phyloP scores from a whole-genome alignment of 345 rosid genomes.

The Linum lewisii region DNA sequence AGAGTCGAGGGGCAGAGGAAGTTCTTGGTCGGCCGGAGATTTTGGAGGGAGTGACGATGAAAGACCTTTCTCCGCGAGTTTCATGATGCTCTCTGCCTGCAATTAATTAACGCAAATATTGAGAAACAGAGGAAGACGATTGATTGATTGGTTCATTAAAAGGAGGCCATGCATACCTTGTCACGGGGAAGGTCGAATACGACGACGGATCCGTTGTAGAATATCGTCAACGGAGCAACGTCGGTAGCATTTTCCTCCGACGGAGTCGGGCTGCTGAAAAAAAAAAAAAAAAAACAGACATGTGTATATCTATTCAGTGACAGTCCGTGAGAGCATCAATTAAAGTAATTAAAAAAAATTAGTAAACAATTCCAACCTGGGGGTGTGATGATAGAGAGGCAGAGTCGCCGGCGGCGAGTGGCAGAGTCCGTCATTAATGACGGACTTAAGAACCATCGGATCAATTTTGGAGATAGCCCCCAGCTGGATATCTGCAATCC shows the following conservation, averaged over 20 bases:
- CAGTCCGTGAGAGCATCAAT: too few relatives aligned
- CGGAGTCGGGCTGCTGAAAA: constrained; percentile 14
- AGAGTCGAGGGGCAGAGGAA: constrained; percentile 28
- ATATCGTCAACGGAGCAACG: constrained; percentile 74
- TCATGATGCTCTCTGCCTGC: constrained; percentile 53
- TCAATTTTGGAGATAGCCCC: constrained; percentile 76
- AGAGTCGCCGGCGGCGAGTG: constrained; percentile 14
- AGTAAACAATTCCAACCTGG: constrained; percentile 22
- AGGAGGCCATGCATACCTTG: too few relatives aligned
- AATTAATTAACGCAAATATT: background rate
- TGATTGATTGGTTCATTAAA: too few relatives aligned
- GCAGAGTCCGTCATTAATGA: constrained; percentile 33
- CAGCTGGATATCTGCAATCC: constrained; percentile 45
- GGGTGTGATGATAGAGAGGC: constrained; percentile 27
- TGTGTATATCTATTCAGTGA: too few relatives aligned
- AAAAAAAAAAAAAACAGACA: background rate
- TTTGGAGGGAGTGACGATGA: background rate
- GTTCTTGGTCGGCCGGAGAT: constrained; percentile 24
- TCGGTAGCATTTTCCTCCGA: constrained; percentile 21
- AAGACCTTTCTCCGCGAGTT: constrained; percentile 40
- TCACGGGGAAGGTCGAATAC: constrained; percentile 51
- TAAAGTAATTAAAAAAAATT: too few relatives aligned
- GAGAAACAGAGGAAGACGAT: too few relatives aligned
- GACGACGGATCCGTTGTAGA: constrained; percentile 71
- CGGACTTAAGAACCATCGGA: constrained; percentile 62